These are phyloP conservation scores for Trapa bicornis DNA, from an alignment of 345 rosid species.

Conservation along the genomic window DNA sequence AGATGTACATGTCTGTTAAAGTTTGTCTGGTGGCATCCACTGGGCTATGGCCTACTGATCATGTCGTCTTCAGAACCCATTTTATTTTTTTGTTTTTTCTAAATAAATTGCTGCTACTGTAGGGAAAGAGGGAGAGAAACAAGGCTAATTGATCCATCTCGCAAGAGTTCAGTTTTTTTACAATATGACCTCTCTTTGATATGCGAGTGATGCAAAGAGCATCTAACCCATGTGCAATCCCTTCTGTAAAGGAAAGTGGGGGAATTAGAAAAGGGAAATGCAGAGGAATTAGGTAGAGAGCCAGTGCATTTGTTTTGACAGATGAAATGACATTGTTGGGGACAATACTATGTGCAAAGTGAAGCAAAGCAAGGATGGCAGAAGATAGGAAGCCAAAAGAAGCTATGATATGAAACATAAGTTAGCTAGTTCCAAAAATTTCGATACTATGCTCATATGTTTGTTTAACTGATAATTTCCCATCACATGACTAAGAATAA, in stretches of 20 bases:
- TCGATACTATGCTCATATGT: no score
- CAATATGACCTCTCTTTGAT: not conserved
- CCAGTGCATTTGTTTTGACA: slow-evolving; percentile 2
- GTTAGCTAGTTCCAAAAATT: no score
- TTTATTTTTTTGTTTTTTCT: not conserved
- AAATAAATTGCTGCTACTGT: not conserved
- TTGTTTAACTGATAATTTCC: no score
- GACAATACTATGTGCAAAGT: not conserved
- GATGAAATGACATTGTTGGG: slow-evolving; percentile 4
- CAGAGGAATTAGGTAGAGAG: slow-evolving; percentile 4
- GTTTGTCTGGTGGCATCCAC: not conserved
- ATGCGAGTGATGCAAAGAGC: not conserved
- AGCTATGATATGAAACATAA: no score
- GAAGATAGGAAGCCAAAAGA: not conserved
- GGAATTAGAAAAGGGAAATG: not conserved
- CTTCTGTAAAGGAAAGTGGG: slow-evolving; percentile 5
- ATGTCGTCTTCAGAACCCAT: not conserved
- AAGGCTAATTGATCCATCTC: not conserved
- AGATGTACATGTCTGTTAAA: not conserved
- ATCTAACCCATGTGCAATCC: slow-evolving; percentile 8
- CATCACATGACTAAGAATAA: not conserved
- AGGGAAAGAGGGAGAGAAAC: not conserved
- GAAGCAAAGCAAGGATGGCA: not conserved
- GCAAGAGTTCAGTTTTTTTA: not conserved
- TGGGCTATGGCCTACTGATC: slow-evolving; percentile 3